phyloP scores from a whole-genome alignment of 345 rosid genomes.

The Syzygium oleosum region DNA sequence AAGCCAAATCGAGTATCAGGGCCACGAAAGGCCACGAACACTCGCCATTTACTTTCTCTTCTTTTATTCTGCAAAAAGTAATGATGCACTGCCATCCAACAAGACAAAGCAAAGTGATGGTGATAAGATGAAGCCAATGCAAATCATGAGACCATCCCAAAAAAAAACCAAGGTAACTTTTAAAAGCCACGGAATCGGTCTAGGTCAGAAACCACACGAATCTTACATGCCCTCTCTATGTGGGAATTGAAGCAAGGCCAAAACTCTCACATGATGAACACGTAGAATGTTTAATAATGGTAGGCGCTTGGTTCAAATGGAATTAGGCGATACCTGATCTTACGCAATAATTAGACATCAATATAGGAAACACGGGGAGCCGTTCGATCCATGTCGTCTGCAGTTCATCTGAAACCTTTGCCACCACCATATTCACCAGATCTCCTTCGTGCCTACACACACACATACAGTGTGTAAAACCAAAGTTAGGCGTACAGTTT shows the following conservation, averaged over 20 bases:
- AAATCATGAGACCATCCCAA: no score
- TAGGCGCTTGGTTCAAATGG: background rate
- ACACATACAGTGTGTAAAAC: no score
- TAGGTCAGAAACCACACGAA: no score
- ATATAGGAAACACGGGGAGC: background rate
- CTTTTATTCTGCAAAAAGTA: no score
- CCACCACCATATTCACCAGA: background rate
- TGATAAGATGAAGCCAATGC: no score
- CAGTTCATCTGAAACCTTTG: background rate
- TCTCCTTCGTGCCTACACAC: background rate
- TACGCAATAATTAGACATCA: no score
- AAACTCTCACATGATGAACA: background rate
- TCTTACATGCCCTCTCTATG: background rate
- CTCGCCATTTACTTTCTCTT: background rate
- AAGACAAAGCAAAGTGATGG: no score
- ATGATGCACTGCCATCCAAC: no score
- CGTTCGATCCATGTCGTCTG: background rate
- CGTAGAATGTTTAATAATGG: background rate
- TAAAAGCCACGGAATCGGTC: no score
- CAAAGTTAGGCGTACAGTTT: no score
- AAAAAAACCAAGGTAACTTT: no score
- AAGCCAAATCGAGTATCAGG: background rate
- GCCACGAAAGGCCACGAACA: background rate
- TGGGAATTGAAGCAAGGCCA: background rate
- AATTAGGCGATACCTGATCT: no score